Evolutionary conservation across 441 rosid genomes (phyloP), one percentile per base, ranked within the genome.

Genomic region (Francoa sonchifolia): DNA sequence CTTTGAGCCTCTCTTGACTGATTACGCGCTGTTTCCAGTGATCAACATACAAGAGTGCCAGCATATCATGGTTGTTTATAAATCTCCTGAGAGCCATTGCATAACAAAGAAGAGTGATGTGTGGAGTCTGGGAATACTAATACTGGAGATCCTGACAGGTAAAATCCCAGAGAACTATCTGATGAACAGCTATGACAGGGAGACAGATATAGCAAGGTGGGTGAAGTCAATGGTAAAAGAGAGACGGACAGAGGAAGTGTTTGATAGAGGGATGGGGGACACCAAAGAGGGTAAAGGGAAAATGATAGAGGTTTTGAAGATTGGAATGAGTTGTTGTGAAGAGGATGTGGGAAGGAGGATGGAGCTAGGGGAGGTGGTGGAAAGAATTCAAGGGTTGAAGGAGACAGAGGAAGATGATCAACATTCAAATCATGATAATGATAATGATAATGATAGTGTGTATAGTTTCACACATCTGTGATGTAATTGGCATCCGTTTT

Each of bases 251-350:
- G 33, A 72, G 15, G 85, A 77, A 28, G 87, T 86, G 44, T 80
- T 90, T 8, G 98, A 90, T 47, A 67, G 48, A 43, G 95, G 82
- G 34, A 85, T 86, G 81, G 25, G 19, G 0, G 84, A 76, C 21
- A 63, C 62, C 3, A 76, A 69, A 43, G 43, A 70, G 13, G 54
- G 71, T 32, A 76, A 82, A 61, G 64, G 79, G 2, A 74, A 76
- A 50, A 72, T 82, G 95, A 59, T 82, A 11, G 68, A 46, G 21
- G 58, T 90, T 1, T 54, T 90, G 71, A 80, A 85, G 72, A 73
- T 90, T 0, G 98, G 87, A 9, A 56, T 90, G 72, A 59, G 90
- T 29, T 90, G 98, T 42, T 90, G 93, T 5, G 83, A 78, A 44
- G 81, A 66, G 29, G 95, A 86, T 30, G 54, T 37, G 5, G 85